Evolutionary conservation across 306 rosid species (phyloP).

Genomic region (Dicorynia guianensis): DNA sequence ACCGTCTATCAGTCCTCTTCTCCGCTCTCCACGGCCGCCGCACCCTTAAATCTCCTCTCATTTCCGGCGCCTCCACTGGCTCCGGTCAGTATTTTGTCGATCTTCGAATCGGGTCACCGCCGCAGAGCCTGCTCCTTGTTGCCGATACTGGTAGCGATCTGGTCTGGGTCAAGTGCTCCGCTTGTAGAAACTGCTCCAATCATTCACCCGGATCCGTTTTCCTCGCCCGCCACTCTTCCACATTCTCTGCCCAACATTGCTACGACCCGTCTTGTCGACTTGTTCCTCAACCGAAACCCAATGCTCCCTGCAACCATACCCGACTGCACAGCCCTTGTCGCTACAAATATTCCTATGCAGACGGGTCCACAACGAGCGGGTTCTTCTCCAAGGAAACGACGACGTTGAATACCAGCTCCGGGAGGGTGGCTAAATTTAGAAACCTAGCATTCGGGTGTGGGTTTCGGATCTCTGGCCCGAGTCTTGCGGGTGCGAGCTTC

Average conservation of each 20-base stretch:
- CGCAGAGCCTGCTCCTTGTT: constrained; percentile 71
- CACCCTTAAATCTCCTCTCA: constrained; percentile 48
- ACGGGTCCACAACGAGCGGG: constrained; percentile 63
- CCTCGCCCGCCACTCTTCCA: constrained; percentile 66
- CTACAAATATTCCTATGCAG: constrained; percentile 70
- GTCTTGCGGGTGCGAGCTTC: constrained; percentile 63
- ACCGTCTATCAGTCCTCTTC: constrained; percentile 65
- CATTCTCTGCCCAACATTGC: constrained; percentile 73
- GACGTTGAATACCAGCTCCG: constrained; percentile 55
- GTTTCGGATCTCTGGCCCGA: constrained; percentile 65
- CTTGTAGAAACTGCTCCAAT: constrained; percentile 57
- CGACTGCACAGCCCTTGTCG: constrained; percentile 68
- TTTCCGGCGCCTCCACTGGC: constrained; percentile 77
- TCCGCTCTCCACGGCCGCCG: constrained; percentile 34
- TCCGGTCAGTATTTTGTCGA: constrained; percentile 80
- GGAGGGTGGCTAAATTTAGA: background rate
- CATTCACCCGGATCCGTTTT: constrained; percentile 55
- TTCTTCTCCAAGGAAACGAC: constrained; percentile 70
- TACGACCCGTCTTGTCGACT: constrained; percentile 59
- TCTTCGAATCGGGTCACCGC: constrained; percentile 72
- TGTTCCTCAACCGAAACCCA: constrained; percentile 53
- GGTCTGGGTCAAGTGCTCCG: constrained; percentile 82
- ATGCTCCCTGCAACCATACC: constrained; percentile 50
- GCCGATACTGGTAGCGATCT: constrained; percentile 86
- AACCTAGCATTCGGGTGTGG: constrained; percentile 66